A percentile compares a stretch with the other conserved stretches of the same genome.
These are phyloP conservation scores for Jackrogersella minutella DNA, from an alignment of 495 filamentous ascomycete genomes.

Conservation along the genomic window DNA sequence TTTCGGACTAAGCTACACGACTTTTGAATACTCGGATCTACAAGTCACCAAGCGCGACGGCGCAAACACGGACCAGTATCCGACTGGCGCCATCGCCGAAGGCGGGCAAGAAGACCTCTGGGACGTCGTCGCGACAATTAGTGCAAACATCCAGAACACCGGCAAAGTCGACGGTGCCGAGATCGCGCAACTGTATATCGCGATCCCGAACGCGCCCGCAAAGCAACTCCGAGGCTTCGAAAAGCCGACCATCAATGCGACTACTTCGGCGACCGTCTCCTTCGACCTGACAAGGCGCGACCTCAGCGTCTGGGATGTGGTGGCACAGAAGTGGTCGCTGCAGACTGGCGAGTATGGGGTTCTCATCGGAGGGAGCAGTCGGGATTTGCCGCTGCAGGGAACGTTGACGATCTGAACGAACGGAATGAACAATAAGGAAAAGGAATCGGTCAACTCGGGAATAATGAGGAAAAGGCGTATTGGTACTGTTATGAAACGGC, in stretches of 20 bases:
- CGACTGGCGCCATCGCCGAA: conserved; percentile 51
- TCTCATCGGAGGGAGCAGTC: conserved; percentile 68
- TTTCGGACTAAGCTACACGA: conserved; percentile 69
- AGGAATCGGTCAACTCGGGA: too few relatives aligned
- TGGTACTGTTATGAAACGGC: not conserved
- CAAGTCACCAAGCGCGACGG: conserved; percentile 38
- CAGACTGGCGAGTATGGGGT: conserved; percentile 54
- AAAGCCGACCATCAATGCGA: conserved; percentile 60
- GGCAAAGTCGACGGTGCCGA: conserved; percentile 58
- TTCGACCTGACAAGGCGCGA: conserved; percentile 69
- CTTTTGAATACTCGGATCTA: conserved; percentile 56
- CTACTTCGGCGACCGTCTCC: conserved; percentile 50
- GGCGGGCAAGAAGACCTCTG: conserved; percentile 66
- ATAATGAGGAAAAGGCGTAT: too few relatives aligned
- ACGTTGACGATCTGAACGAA: conserved; percentile 43
- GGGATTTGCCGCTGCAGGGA: conserved; percentile 61
- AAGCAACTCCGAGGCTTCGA: conserved; percentile 72
- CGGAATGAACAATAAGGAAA: not conserved
- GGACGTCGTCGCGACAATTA: conserved; percentile 60
- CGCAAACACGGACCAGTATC: conserved; percentile 42
- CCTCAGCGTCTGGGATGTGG: conserved; percentile 70
- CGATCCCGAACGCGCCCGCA: conserved; percentile 58
- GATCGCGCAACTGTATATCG: conserved; percentile 70
- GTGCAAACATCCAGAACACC: conserved; percentile 61
- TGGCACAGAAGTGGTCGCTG: conserved; percentile 64